These are phyloP conservation scores for Blepharisma undulans DNA, from an alignment of 169 alveolate genomes.

Conservation along the genomic window DNA sequence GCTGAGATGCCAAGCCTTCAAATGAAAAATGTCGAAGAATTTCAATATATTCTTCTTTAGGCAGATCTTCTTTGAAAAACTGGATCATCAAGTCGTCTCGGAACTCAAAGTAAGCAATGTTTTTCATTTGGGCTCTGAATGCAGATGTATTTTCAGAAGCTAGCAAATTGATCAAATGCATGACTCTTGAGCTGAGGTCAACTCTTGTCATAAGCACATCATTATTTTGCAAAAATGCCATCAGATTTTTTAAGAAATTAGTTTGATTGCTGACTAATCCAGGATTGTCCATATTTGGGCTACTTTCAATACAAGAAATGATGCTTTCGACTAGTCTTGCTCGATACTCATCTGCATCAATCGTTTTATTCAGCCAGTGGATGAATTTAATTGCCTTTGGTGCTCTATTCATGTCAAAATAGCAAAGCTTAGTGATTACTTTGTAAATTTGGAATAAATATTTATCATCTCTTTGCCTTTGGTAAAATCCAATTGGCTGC, in stretches of 20 bases:
- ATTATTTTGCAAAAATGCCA: neutral
- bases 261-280: neutral
- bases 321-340: neutral
- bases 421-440: neutral
- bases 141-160: slow-evolving; percentile 37
- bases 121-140: slow-evolving; percentile 19
- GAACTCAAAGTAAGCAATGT: slow-evolving; percentile 16
- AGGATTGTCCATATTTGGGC: neutral
- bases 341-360: slow-evolving; percentile 22
- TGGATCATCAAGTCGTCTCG: slow-evolving; percentile 36
- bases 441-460: neutral
- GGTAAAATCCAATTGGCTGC: neutral
- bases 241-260: slow-evolving; percentile 14
- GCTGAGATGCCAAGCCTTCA: slow-evolving; percentile 30
- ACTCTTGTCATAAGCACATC: neutral
- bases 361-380: slow-evolving; percentile 8
- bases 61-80: neutral
- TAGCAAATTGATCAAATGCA: slow-evolving; percentile 27
- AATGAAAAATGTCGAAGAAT: neutral
- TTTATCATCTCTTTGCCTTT: neutral
- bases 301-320: neutral
- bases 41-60: neutral
- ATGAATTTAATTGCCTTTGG: neutral
- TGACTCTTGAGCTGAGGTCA: slow-evolving; percentile 4
- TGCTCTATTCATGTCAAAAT: slow-evolving; percentile 19